Conservation (phyloP, 2,329 filamentous ascomycete genomes). For the Penicillium expansum region DNA sequence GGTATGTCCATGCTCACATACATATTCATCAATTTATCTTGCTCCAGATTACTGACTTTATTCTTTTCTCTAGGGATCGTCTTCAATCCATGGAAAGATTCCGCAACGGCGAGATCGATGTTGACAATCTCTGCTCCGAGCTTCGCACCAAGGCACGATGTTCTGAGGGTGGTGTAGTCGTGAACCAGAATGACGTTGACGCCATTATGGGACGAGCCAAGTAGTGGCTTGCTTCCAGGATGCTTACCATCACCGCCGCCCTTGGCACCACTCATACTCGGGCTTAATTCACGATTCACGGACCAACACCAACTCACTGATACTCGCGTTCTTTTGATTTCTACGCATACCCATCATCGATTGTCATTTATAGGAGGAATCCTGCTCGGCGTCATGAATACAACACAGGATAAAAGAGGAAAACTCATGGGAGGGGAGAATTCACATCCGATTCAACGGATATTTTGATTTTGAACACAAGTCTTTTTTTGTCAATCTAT, state of each 20-base stretch:
- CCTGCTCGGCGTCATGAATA: constrained; percentile 22
- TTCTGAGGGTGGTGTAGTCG: constrained; percentile 80
- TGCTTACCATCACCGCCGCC: neutral
- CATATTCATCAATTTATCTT: too few species aligned
- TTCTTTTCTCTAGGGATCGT: constrained; percentile 68
- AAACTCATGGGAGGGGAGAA: neutral
- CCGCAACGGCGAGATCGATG: constrained; percentile 85
- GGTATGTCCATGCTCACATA: constrained; percentile 59
- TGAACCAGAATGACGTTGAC: constrained; percentile 86
- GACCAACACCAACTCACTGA: constrained; percentile 10
- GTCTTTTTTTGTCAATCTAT: constrained; percentile 1
- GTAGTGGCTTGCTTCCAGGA: constrained; percentile 12
- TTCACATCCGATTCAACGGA: neutral
- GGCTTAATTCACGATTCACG: constrained; percentile 23
- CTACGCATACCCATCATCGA: constrained; percentile 29
- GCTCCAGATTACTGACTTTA: constrained; percentile 41
- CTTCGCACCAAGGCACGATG: constrained; percentile 95
- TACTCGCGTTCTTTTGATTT: constrained; percentile 16
- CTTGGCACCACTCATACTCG: neutral
- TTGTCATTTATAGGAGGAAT: constrained; percentile 15
- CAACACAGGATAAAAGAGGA: constrained; percentile 13
- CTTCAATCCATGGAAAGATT: constrained; percentile 83
- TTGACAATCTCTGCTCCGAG: constrained; percentile 88
- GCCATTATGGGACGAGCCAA: constrained; percentile 59
- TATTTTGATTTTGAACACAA: neutral